These are phyloP conservation scores for Wickerhamomyces hampshirensis DNA, from an alignment of 805 yeast species.

Conservation along the genomic window DNA sequence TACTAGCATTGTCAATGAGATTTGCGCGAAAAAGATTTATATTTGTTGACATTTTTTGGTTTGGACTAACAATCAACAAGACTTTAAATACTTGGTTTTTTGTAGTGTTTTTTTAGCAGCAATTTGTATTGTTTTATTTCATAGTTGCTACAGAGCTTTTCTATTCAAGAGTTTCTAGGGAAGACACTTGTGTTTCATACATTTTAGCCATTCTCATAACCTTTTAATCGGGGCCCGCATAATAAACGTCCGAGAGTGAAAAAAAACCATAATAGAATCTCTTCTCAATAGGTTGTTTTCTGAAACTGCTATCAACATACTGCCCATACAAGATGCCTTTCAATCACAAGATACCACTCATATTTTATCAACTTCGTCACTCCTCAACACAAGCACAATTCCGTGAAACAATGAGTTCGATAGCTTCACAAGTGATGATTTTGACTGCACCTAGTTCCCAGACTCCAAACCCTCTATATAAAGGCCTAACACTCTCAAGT, in stretches of 20 bases:
- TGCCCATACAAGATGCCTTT: background rate
- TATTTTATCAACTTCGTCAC: background rate
- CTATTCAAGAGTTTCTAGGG: too few relatives aligned
- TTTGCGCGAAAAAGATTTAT: background rate
- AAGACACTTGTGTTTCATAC: too few relatives aligned
- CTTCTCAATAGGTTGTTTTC: too few relatives aligned
- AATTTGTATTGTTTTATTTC: too few relatives aligned
- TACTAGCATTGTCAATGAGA: too few relatives aligned
- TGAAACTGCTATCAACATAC: background rate
- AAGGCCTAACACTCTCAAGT: conserved; percentile 84
- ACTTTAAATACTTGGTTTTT: too few relatives aligned
- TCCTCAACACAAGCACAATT: conserved; percentile 17
- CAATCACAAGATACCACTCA: background rate
- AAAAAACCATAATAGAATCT: too few relatives aligned
- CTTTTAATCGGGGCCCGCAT: background rate
- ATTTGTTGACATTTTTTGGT: background rate
- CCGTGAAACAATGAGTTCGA: conserved; percentile 39
- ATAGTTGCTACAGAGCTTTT: too few relatives aligned
- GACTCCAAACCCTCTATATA: conserved; percentile 25
- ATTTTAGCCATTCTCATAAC: background rate
- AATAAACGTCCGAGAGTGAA: background rate
- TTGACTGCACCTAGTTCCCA: conserved; percentile 44
- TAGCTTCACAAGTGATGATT: conserved; percentile 53
- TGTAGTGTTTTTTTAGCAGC: too few relatives aligned
- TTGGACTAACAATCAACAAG: too few relatives aligned